Evolutionary conservation across 179 eudicot genomes (phyloP).

Genomic region (Sideroxylon spinosum): DNA sequence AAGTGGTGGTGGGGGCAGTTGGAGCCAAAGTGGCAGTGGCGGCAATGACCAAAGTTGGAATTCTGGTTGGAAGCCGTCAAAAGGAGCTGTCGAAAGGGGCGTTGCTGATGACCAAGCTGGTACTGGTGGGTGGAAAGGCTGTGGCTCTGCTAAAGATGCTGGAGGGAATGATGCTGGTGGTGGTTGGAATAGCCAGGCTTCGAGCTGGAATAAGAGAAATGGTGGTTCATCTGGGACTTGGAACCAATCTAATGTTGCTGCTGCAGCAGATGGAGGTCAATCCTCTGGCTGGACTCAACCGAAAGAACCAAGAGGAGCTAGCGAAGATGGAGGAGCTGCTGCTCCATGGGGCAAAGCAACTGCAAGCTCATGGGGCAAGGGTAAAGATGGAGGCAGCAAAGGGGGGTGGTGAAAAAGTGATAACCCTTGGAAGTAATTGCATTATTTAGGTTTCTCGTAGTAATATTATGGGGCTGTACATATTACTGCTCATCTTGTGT

Average conservation of each 20-base stretch:
- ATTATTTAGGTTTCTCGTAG: background rate
- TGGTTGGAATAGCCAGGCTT: constrained; percentile 16
- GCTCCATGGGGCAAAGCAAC: constrained; percentile 20
- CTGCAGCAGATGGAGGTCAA: constrained; percentile 12
- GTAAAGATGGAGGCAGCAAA: constrained; percentile 3
- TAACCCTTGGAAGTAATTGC: background rate
- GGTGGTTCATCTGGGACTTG: constrained; percentile 9
- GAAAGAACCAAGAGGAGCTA: background rate
- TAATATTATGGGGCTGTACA: background rate
- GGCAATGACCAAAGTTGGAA: constrained; percentile 17
- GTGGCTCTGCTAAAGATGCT: background rate
- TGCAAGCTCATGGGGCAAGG: constrained; percentile 13
- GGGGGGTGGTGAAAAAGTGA: background rate
- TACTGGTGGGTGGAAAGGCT: background rate
- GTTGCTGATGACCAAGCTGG: constrained; percentile 8
- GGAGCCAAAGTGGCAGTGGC: constrained; percentile 6
- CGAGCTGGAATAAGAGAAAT: constrained; percentile 1
- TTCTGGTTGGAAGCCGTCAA: constrained; percentile 16
- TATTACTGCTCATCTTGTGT: too few relatives aligned
- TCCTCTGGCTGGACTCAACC: constrained; percentile 4
- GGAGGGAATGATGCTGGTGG: background rate
- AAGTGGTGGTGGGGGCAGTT: constrained; percentile 14
- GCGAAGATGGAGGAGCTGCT: constrained; percentile 15
- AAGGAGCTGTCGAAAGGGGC: constrained; percentile 13
- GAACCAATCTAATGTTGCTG: constrained; percentile 6